phyloP scores from a whole-genome alignment of 371 early-diverging fungal genomes.

The Encephalitozoon intestinalis region DNA sequence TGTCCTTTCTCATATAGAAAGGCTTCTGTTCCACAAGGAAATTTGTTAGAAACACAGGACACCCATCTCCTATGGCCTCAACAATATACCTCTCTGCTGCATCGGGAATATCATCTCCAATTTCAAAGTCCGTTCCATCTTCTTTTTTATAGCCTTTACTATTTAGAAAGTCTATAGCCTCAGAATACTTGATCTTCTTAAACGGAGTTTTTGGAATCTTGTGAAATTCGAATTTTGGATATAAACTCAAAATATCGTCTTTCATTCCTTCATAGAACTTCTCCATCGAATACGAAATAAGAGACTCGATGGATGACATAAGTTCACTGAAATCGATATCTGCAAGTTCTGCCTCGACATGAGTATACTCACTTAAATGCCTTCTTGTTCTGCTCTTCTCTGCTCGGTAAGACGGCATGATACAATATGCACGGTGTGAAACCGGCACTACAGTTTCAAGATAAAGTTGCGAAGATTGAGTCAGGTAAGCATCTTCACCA shows the following conservation, averaged over 20 bases:
- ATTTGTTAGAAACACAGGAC: constrained; percentile 85
- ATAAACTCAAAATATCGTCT: constrained; percentile 72
- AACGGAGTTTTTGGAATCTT: constrained; percentile 68
- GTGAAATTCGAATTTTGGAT: constrained; percentile 77
- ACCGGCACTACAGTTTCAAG: constrained; percentile 91
- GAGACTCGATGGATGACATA: constrained; percentile 75
- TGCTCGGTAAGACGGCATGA: constrained; percentile 95
- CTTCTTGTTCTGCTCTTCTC: constrained; percentile 96
- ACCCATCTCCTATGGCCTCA: constrained; percentile 72
- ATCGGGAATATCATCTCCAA: constrained; percentile 98
- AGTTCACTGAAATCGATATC: constrained; percentile 85
- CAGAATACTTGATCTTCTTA: constrained; percentile 83
- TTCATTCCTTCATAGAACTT: constrained; percentile 69
- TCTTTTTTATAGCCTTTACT: constrained; percentile 74
- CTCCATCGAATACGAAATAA: constrained; percentile 74
- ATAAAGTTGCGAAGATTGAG: constrained; percentile 97
- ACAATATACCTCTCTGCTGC: constrained; percentile 93
- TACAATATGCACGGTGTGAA: constrained; percentile 87
- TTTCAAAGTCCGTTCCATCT: constrained; percentile 75
- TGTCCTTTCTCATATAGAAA: constrained; percentile 94
- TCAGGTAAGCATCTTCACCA: constrained; percentile 87
- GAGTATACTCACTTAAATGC: constrained; percentile 94
- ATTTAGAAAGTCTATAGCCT: constrained; percentile 81
- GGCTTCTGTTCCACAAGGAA: constrained; percentile 96
- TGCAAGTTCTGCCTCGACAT: constrained; percentile 92